Evolutionary conservation across 129 eudicot genomes (phyloP).

Genomic region (Sambucus nigra): DNA sequence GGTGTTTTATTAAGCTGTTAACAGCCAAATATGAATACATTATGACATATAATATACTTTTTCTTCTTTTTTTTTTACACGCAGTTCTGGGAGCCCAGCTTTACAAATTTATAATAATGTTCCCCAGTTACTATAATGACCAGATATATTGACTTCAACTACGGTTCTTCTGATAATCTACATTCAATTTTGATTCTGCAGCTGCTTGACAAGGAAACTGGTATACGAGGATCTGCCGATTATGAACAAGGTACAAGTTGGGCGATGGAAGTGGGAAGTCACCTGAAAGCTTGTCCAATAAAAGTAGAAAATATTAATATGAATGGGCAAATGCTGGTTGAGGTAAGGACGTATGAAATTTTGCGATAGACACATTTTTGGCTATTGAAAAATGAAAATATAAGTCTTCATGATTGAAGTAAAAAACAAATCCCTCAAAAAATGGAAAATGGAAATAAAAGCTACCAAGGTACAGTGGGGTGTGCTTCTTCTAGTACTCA

Average conservation of each 20-base stretch:
- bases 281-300: constrained; percentile 60
- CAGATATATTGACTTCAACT: neutral
- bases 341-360: constrained; percentile 33
- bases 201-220: constrained; percentile 44
- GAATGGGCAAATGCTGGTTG: constrained; percentile 75
- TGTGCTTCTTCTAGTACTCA: neutral
- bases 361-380: neutral
- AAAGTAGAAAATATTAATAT: constrained; percentile 64
- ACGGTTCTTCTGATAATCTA: neutral
- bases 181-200: constrained; percentile 19
- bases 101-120: no score
- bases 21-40: neutral
- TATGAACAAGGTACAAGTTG: constrained; percentile 83
- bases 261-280: constrained; percentile 90
- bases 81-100: no score
- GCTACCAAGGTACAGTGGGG: neutral
- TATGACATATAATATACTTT: neutral
- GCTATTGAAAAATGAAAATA: neutral
- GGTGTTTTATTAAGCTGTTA: no score
- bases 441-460: neutral
- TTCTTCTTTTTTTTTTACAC: neutral
- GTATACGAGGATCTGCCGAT: constrained; percentile 35
- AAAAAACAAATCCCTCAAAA: neutral
- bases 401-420: neutral
- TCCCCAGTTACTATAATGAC: neutral